phyloP scores from a whole-genome alignment of 2,329 filamentous ascomycete species.

The Emergomyces orientalis region DNA sequence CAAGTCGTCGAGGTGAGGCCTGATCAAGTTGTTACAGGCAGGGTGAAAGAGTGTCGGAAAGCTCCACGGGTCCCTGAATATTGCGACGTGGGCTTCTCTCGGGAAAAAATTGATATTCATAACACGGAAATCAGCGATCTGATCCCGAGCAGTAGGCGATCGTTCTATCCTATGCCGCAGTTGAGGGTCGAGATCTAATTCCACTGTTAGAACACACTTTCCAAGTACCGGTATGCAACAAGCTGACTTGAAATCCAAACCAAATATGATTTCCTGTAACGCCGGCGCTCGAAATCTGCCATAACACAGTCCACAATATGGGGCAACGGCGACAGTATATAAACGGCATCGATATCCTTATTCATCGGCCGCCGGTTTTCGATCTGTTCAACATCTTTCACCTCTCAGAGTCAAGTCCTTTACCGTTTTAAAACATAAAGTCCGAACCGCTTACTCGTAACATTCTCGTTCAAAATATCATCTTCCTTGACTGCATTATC shows the following conservation, averaged over 20 bases:
- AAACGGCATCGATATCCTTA: conserved; percentile 87
- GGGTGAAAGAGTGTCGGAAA: conserved; percentile 91
- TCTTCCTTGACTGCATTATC: conserved; percentile 90
- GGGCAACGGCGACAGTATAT: conserved; percentile 74
- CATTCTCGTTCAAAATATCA: conserved; percentile 92
- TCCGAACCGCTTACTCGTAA: conserved; percentile 61
- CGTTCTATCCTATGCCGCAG: conserved; percentile 66
- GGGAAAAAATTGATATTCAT: conserved; percentile 84
- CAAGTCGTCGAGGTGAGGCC: conserved; percentile 70
- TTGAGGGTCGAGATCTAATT: conserved; percentile 55
- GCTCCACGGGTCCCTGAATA: conserved; percentile 90
- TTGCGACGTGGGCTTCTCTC: conserved; percentile 81
- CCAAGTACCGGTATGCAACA: neutral
- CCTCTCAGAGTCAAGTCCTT: conserved; percentile 9
- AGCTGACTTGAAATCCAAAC: conserved; percentile 68
- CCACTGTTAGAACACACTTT: neutral
- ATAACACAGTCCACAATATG: conserved; percentile 91
- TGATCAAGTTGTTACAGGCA: conserved; percentile 73
- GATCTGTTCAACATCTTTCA: conserved; percentile 81
- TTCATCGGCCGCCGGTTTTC: conserved; percentile 76
- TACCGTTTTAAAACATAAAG: conserved; percentile 14
- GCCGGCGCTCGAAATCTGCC: conserved; percentile 76
- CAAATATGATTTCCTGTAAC: conserved; percentile 70
- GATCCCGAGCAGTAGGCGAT: conserved; percentile 57
- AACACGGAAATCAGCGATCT: conserved; percentile 71